Conservation (phyloP, 140 eudicot genomes). For the Stevia rebaudiana region DNA sequence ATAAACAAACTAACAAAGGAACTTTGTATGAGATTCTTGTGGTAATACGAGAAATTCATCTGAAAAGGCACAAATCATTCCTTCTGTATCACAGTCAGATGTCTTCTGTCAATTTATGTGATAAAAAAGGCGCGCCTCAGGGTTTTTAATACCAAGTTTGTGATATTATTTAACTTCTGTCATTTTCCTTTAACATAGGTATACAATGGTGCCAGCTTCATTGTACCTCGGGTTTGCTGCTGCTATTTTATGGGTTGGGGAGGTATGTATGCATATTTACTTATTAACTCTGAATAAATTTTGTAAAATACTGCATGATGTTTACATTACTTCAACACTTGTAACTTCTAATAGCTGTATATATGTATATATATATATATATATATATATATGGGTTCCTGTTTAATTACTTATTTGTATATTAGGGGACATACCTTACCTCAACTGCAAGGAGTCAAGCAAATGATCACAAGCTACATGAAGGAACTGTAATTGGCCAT, state of each 20-base stretch:
- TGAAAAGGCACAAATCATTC: neutral
- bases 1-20: neutral
- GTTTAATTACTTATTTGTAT: slow-evolving; percentile 13
- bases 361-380: no score
- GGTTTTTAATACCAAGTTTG: no score
- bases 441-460: slow-evolving; percentile 81
- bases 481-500: slow-evolving; percentile 77
- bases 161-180: neutral
- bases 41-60: neutral
- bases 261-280: slow-evolving; percentile 37
- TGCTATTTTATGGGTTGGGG: slow-evolving; percentile 96
- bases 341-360: slow-evolving; percentile 1
- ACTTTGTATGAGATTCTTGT: neutral
- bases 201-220: slow-evolving; percentile 90
- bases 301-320: neutral
- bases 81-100: neutral
- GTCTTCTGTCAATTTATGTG: neutral
- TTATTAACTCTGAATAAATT: neutral
- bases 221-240: slow-evolving; percentile 88
- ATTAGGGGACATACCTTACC: slow-evolving; percentile 93
- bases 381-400: neutral
- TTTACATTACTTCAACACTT: neutral
- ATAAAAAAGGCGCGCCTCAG: no score
- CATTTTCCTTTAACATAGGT: slow-evolving; percentile 43
- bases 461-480: slow-evolving; percentile 62